These are phyloP conservation scores for Fusarium sp. DNA, from an alignment of 2,329 filamentous ascomycete species.

Conservation along the genomic window DNA sequence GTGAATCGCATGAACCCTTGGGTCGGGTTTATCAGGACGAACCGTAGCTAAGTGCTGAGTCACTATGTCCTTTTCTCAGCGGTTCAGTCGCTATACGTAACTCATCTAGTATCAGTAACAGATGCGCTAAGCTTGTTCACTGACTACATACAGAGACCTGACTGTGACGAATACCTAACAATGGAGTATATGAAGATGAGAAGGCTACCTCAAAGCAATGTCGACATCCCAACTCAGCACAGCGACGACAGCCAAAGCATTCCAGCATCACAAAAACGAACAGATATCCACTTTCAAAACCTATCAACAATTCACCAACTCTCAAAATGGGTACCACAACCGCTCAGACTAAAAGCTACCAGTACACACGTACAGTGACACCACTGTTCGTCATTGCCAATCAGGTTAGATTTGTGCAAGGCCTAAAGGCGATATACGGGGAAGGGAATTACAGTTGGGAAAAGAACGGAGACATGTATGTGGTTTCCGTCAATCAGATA, in stretches of 20 bases:
- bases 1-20: too few relatives aligned
- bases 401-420: accelerated
- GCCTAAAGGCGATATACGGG: neutral
- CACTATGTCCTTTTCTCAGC: too few relatives aligned
- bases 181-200: accelerated
- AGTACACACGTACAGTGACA: neutral
- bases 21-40: too few relatives aligned
- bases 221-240: neutral
- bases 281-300: accelerated
- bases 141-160: accelerated
- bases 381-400: neutral
- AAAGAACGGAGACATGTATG: too few relatives aligned
- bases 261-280: neutral
- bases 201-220: neutral
- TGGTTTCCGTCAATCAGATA: neutral
- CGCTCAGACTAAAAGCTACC: neutral
- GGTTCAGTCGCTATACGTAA: too few relatives aligned
- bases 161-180: neutral
- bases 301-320: neutral
- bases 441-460: neutral
- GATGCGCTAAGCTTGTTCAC: neutral
- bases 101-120: neutral
- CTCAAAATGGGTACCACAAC: neutral
- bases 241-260: neutral
- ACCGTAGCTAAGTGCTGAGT: too few relatives aligned